Percentiles rank a stretch among this genome's conserved stretches.
phyloP scores from a whole-genome alignment of 1,139 yeast genomes.

The Blastobotrys ciferrii region DNA sequence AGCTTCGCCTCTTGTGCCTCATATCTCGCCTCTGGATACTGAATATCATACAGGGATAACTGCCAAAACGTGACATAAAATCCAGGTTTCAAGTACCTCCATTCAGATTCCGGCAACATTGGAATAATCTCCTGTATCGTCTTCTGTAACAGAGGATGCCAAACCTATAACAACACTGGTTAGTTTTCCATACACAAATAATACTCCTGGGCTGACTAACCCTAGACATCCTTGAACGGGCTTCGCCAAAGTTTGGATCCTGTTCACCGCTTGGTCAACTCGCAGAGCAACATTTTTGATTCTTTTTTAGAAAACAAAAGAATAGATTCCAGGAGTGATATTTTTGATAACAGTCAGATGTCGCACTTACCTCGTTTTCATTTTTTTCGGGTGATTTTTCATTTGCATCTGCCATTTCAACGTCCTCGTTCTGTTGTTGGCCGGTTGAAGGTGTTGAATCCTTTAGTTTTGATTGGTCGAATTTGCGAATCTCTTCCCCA shows the following conservation, averaged over 20 bases:
- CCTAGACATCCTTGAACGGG: constrained; percentile 1
- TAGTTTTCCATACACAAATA: neutral
- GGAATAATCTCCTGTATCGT: constrained; percentile 27
- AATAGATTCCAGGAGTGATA: too few relatives aligned
- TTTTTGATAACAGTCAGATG: too few relatives aligned
- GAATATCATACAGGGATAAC: constrained; percentile 69
- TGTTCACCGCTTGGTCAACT: too few relatives aligned
- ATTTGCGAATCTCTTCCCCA: constrained; percentile 34
- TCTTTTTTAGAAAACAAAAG: too few relatives aligned
- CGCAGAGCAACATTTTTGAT: too few relatives aligned
- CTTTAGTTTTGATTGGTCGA: constrained; percentile 16
- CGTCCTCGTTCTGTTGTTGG: neutral
- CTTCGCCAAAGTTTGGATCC: too few relatives aligned
- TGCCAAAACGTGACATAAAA: constrained; percentile 72
- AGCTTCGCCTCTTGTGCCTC: constrained; percentile 42
- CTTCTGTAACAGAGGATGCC: constrained; percentile 31
- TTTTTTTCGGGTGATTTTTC: constrained; percentile 15
- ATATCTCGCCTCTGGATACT: constrained; percentile 54
- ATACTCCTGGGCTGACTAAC: constrained; percentile 5
- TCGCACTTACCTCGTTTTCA: constrained; percentile 11
- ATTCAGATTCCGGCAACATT: constrained; percentile 35
- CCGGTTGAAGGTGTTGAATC: constrained; percentile 5
- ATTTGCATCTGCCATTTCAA: constrained; percentile 9
- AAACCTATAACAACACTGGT: constrained; percentile 10
- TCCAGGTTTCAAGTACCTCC: constrained; percentile 43